phyloP scores from a whole-genome alignment of 371 early-diverging fungal genomes.

The Encephalitozoon intestinalis region DNA sequence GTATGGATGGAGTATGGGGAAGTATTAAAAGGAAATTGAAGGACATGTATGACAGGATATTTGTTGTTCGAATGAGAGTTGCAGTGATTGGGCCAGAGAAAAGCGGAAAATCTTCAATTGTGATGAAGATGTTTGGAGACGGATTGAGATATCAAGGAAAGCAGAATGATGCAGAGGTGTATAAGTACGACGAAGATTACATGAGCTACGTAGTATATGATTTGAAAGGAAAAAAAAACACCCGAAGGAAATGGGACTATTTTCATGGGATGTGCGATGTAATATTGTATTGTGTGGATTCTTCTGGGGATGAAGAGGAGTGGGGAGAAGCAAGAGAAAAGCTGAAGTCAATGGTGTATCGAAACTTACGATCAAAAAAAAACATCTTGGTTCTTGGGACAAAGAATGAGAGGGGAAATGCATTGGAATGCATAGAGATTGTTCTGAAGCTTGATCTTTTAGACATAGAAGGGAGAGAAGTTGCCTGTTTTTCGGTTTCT shows the following conservation, averaged over 20 bases:
- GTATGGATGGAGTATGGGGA: slow-evolving; percentile 7
- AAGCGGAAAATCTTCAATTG: slow-evolving; percentile 52
- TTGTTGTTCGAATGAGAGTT: slow-evolving; percentile 46
- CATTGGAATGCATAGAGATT: slow-evolving; percentile 75
- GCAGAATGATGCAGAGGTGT: neutral
- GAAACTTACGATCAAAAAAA: slow-evolving; percentile 44
- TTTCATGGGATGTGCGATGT: slow-evolving; percentile 47
- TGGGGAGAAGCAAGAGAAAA: slow-evolving; percentile 33
- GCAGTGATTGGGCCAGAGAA: slow-evolving; percentile 32
- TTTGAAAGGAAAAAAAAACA: slow-evolving; percentile 39
- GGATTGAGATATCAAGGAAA: neutral
- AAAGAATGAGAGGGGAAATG: slow-evolving; percentile 86
- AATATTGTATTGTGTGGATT: slow-evolving; percentile 48
- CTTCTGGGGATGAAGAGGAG: neutral
- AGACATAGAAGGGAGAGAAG: slow-evolving; percentile 81
- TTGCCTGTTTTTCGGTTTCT: slow-evolving; percentile 93
- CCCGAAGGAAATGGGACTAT: slow-evolving; percentile 35
- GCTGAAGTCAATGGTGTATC: slow-evolving; percentile 38
- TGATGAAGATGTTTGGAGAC: slow-evolving; percentile 21
- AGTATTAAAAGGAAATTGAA: neutral
- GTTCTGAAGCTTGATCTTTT: slow-evolving; percentile 71
- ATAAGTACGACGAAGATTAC: slow-evolving; percentile 19
- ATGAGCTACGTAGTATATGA: slow-evolving; percentile 46
- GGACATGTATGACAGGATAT: slow-evolving; percentile 21
- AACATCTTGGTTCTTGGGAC: slow-evolving; percentile 79